Evolutionary conservation across 2,329 filamentous ascomycete genomes (phyloP).

Genomic region (Colletotrichum aenigma): DNA sequence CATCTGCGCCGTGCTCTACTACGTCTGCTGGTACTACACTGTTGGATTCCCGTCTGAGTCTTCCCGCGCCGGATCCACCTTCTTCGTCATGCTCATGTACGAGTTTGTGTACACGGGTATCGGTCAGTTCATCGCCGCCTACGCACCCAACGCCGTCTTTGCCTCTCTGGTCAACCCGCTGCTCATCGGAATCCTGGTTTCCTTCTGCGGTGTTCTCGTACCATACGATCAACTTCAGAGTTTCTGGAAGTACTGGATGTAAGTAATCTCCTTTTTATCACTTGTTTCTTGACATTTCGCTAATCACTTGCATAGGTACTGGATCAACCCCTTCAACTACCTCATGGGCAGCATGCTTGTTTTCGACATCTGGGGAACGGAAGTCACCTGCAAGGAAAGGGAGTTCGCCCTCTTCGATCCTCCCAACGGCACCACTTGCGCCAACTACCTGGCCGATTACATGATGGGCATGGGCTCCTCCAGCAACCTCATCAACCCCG

Average conservation of each 20-base stretch:
- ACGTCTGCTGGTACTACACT: slow-evolving; percentile 62
- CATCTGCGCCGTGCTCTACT: slow-evolving; percentile 51
- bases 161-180: slow-evolving; percentile 63
- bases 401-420: slow-evolving; percentile 60
- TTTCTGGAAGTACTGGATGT: slow-evolving; percentile 70
- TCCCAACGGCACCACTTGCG: slow-evolving; percentile 57
- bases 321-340: slow-evolving; percentile 64
- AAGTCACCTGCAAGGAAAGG: slow-evolving; percentile 47
- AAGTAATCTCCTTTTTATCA: background rate
- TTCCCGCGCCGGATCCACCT: slow-evolving; percentile 52
- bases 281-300: background rate
- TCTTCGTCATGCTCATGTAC: slow-evolving; percentile 62
- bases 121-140: slow-evolving; percentile 67
- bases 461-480: slow-evolving; percentile 48
- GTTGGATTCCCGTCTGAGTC: slow-evolving; percentile 52
- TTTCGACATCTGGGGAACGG: slow-evolving; percentile 52
- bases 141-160: slow-evolving; percentile 65
- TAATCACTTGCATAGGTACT: background rate
- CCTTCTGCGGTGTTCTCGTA: slow-evolving; percentile 78
- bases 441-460: slow-evolving; percentile 60
- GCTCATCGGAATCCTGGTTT: slow-evolving; percentile 62
- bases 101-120: slow-evolving; percentile 66
- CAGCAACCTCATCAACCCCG: slow-evolving; percentile 63
- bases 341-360: slow-evolving; percentile 60
- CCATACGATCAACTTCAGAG: slow-evolving; percentile 64